A percentile compares a stretch with the other conserved stretches of the same genome.
Conservation (phyloP, 352 stramenopile species). For the Pythium myriotylum region DNA sequence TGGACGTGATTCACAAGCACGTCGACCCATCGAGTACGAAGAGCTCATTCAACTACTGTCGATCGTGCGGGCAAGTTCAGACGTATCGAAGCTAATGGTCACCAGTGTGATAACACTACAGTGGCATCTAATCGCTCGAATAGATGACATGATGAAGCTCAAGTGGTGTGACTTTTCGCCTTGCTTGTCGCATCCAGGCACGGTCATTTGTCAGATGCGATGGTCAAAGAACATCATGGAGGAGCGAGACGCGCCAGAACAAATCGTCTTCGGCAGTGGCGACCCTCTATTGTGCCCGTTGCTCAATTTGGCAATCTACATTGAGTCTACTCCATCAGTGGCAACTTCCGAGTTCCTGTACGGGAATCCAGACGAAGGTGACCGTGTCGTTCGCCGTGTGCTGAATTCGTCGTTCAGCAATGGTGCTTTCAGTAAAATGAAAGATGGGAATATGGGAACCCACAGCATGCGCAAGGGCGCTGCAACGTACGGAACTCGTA, state of each 20-base stretch:
- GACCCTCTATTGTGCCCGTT: slow-evolving; percentile 25
- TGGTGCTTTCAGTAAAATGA: slow-evolving; percentile 1
- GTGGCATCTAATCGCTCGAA: no score
- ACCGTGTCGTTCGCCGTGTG: no score
- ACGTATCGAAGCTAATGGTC: no score
- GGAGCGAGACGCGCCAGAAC: slow-evolving; percentile 26
- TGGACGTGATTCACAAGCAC: no score
- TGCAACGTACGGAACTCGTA: slow-evolving; percentile 16
- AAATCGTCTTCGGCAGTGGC: slow-evolving; percentile 28
- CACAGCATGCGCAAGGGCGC: slow-evolving; percentile 18
- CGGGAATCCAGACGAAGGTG: no score
- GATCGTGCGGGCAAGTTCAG: no score
- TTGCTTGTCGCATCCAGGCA: neutral
- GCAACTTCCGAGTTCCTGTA: slow-evolving; percentile 16
- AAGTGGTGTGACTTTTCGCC: no score
- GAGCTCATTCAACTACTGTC: no score
- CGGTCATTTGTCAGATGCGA: slow-evolving; percentile 22
- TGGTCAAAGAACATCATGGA: slow-evolving; percentile 31
- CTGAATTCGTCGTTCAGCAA: no score
- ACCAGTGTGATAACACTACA: no score
- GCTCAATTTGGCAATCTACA: slow-evolving; percentile 25
- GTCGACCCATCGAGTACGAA: no score
- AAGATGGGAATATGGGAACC: slow-evolving; percentile 13
- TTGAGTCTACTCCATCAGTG: slow-evolving; percentile 10
- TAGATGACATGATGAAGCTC: no score